Evolutionary conservation across 331 rosid species (phyloP), one percentile per base, ranked within the genome.

Genomic region (Stylosanthes scabra): DNA sequence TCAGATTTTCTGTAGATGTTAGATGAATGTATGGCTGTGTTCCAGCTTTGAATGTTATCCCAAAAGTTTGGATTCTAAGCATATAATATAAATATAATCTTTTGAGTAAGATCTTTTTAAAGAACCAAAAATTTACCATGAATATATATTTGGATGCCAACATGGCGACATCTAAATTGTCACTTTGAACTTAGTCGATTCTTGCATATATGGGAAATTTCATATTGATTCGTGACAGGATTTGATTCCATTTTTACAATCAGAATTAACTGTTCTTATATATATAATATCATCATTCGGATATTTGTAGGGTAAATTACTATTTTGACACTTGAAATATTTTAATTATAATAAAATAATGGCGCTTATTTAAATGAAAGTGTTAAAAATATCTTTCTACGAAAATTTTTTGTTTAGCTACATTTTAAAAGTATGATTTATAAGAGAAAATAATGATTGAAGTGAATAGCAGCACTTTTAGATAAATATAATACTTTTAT

Each of bases 1-100:
- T 66, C 49, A 64, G 37, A 34, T 34, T 34, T 63, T 73, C 2
- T 52, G 62, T 71, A 50, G 71, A 66, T 54, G 31, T 77, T 77
- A 31, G 46, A 65, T 83, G 78, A 68, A 55, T 75, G 72, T 72
- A 65, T 56, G 78, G 72, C 61, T 75, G 78, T 72, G 72, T 62
- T 75, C 80, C 77, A 80, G 70, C 76, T 83, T 71, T 73, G 16
- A 72, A 79, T 83, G 74, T 71, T 76, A 69, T 61, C 70, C 68
- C 45, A 69, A 52, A 16, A 67, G 59, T 27, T 80, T 72, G 71
- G 84, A 72, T 72, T 76, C 74, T 28, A 62, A 71, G 78, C 25
- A 74, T 34, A 34, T 34, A 34, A 34, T 20, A 20, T 34, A 34
- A n/a, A n/a, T 34, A 34, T 76, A 51, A 75, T 72, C 70, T 76